Evolutionary conservation across 768 basidiomycete genomes (phyloP).

Genomic region (Terana coerulea): DNA sequence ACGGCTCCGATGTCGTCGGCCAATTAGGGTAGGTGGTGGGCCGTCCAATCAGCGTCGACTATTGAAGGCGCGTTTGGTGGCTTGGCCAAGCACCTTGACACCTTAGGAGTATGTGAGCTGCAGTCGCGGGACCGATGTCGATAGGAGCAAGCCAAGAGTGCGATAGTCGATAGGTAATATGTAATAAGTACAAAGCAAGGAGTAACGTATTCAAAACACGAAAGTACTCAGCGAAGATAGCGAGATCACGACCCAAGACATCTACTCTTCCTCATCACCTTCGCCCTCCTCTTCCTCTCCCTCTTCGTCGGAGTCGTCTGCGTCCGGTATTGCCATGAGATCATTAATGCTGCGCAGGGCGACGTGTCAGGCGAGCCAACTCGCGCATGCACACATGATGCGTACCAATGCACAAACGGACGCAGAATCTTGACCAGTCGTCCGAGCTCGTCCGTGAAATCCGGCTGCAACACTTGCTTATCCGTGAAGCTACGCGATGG

Average conservation of each 20-base stretch:
- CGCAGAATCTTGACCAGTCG: conserved; percentile 50
- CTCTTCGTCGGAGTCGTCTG: conserved; percentile 22
- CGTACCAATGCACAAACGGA: conserved; percentile 81
- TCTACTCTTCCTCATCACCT: conserved; percentile 4
- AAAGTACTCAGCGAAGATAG: background rate
- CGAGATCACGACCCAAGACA: background rate
- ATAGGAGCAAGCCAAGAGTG: no score
- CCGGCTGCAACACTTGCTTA: conserved; percentile 59
- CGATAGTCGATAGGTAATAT: background rate
- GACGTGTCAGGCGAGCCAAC: conserved; percentile 2
- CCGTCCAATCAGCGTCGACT: background rate
- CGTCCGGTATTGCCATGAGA: conserved; percentile 55
- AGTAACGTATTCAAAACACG: no score
- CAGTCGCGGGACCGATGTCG: no score
- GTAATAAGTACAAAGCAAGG: background rate
- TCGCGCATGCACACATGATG: background rate
- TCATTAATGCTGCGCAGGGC: conserved; percentile 58
- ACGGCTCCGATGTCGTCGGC: background rate
- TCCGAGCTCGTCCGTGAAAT: conserved; percentile 63
- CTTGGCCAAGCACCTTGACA: no score
- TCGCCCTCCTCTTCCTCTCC: conserved; percentile 13
- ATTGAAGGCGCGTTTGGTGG: no score
- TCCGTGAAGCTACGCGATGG: conserved; percentile 68
- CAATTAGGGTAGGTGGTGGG: background rate
- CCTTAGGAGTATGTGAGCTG: no score